phyloP scores from a whole-genome alignment of 2,329 filamentous ascomycete species.

The Blumeriella jaapii region DNA sequence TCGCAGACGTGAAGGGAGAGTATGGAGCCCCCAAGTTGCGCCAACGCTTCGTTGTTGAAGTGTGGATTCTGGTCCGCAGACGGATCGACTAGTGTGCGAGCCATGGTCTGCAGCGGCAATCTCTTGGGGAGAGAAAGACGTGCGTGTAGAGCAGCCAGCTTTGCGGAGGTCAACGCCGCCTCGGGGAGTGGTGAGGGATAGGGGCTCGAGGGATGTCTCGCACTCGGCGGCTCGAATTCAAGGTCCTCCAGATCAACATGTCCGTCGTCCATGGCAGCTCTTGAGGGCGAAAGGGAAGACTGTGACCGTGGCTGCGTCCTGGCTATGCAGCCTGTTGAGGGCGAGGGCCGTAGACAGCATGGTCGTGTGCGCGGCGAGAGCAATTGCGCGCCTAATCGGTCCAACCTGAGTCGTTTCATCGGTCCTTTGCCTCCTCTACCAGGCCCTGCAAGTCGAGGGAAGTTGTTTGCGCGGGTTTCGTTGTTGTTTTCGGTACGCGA shows the following conservation, averaged over 20 bases:
- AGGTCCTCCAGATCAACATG: too few relatives aligned
- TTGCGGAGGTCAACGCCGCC: constrained; percentile 62
- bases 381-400: constrained; percentile 49
- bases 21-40: constrained; percentile 70
- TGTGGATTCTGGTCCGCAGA: constrained; percentile 68
- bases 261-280: constrained; percentile 15
- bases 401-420: constrained; percentile 52
- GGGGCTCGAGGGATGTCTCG: constrained; percentile 28
- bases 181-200: constrained; percentile 59
- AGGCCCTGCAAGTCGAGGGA: constrained; percentile 6
- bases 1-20: constrained; percentile 84
- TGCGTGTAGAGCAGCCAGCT: constrained; percentile 85
- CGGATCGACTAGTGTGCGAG: constrained; percentile 71
- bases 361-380: constrained; percentile 33
- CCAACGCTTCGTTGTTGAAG: constrained; percentile 84
- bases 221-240: constrained; percentile 1
- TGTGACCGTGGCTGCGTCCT: constrained; percentile 15
- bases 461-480: constrained; percentile 8
- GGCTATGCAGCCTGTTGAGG: constrained; percentile 23
- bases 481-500: too few relatives aligned
- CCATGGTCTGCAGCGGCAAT: constrained; percentile 77
- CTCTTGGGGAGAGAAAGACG: constrained; percentile 72
- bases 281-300: too few relatives aligned
- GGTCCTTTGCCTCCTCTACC: constrained; percentile 15
- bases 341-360: constrained; percentile 29